Evolutionary conservation across 2,329 filamentous ascomycete species (phyloP), one percentile per base, ranked within the genome.

Genomic region (Colletotrichum agaves): DNA sequence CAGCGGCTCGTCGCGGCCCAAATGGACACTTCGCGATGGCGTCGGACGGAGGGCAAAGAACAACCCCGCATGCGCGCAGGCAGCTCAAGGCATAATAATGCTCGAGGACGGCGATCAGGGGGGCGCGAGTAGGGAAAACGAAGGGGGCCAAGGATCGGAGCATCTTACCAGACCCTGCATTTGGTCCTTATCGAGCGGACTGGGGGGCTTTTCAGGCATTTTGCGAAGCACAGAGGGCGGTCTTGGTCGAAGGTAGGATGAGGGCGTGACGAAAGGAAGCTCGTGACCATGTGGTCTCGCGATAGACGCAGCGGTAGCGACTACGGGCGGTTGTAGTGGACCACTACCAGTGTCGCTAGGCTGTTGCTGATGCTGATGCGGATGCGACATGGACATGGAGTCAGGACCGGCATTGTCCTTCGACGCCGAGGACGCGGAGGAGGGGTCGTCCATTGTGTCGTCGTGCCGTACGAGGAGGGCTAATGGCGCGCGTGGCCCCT

Each of bases 131-230:
- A 17, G 64, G 55, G 43, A 39, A 59, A 58, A 49, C 56, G 61
- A 41, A 27, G 13, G 43, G 47, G 31, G 19, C 27, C 43, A 41
- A 52, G 57, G 37, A 21, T 49, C 61, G 62, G 49, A 17, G 31
- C 41, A 61, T 52, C 91, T 83, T 83, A 94, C 91, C 85, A 95
- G 83, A 73, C 91, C 92, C 77, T 93, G 90, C 75, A 90, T 85
- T 82, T 94, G 91, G 76, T 94, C 92, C 81, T 85, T 88, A 78
- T 95, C 92, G 66, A 92, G 83, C 69, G 87, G 85, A 74, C 84
- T 90, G 78, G 84, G 81, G 68, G 80, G 76, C 71, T 79, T 80
- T 61, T 71, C 65, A 61, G 59, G 39, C 69, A 67, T 67, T 71
- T 66, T 52, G 66, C 71, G 69, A 61, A 64, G 49, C 58, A 58